Conservation (phyloP, 2,329 filamentous ascomycete species). For the Talaromyces sp. region DNA sequence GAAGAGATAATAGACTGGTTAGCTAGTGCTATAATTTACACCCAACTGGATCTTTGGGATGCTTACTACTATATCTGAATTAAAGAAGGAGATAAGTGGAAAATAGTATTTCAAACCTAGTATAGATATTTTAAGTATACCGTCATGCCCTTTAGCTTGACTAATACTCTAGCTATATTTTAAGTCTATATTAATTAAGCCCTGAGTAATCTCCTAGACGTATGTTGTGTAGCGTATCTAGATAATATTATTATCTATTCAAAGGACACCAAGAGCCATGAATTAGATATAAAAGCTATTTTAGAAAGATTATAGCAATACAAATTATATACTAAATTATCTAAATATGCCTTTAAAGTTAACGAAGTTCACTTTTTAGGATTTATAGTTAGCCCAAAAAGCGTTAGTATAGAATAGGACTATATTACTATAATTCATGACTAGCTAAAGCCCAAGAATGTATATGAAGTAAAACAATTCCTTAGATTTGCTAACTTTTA, state of each 20-base stretch:
- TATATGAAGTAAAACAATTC: background rate
- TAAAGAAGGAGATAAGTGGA: too few relatives aligned
- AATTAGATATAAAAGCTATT: background rate
- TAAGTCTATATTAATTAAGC: constrained; percentile 3
- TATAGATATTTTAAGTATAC: constrained; percentile 10
- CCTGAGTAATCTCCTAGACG: background rate
- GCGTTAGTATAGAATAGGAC: background rate
- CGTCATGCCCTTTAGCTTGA: background rate
- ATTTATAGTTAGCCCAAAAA: background rate
- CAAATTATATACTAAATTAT: background rate
- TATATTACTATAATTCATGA: background rate
- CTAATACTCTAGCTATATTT: background rate
- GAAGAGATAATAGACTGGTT: too few relatives aligned
- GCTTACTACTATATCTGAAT: too few relatives aligned
- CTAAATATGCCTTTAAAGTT: background rate
- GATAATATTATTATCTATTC: constrained; percentile 10
- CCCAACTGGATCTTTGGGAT: too few relatives aligned
- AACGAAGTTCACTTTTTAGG: background rate
- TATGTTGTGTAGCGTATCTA: constrained; percentile 6
- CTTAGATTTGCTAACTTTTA: background rate
- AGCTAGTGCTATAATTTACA: too few relatives aligned
- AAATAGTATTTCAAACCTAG: background rate
- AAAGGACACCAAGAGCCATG: background rate
- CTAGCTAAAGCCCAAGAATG: background rate
- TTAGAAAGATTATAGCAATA: background rate